Conservation (phyloP, 1,284 basidiomycete genomes). For the Trichosporon asahii region DNA sequence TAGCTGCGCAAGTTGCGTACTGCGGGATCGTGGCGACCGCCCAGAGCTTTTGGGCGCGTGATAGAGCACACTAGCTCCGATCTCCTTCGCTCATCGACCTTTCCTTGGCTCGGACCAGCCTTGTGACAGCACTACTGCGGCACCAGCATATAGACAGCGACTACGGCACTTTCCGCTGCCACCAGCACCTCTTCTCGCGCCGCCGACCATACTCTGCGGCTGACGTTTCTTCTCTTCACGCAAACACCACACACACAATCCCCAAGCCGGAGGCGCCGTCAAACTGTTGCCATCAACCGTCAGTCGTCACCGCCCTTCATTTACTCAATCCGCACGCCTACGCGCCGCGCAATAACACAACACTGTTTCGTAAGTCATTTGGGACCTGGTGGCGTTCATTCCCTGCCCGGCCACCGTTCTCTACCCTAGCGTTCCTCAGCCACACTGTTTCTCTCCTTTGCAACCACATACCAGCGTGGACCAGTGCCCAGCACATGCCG, state of each 20-base stretch:
- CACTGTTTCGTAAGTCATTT: slow-evolving; percentile 1
- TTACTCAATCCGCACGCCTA: background rate
- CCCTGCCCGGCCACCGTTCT: background rate
- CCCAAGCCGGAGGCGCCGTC: background rate
- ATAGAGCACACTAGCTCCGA: background rate
- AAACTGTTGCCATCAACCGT: background rate
- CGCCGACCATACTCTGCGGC: background rate
- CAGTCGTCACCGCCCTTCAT: background rate
- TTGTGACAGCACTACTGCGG: background rate
- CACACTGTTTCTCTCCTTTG: background rate
- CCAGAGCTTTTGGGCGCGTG: background rate
- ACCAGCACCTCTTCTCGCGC: background rate
- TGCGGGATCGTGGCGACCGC: no score
- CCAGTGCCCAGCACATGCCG: background rate
- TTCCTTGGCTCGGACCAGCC: background rate
- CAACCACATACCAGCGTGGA: background rate
- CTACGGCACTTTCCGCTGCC: background rate
- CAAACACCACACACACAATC: background rate
- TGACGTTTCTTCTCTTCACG: background rate
- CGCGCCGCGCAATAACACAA: background rate
- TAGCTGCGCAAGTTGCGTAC: background rate
- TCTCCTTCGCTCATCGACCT: background rate
- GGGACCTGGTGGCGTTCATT: background rate
- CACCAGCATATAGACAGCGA: background rate
- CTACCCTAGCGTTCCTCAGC: background rate